These are phyloP conservation scores for Wilhelminamyces savonicus DNA, from an alignment of 805 yeast species.

Conservation along the genomic window DNA sequence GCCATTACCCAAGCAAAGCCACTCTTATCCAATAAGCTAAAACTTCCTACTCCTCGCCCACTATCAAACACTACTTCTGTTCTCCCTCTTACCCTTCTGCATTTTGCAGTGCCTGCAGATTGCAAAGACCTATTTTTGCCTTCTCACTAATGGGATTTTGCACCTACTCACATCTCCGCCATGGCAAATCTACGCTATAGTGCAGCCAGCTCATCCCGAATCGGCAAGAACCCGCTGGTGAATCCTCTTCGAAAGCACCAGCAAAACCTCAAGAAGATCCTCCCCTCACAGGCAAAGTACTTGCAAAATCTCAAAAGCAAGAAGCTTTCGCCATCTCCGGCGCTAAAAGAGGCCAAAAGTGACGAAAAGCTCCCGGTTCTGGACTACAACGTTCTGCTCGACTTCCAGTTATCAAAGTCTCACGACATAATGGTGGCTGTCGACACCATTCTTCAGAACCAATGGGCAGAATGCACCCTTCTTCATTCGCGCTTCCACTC, in stretches of 20 bases:
- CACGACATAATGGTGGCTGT: conserved; percentile 27
- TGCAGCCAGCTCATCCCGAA: conserved; percentile 35
- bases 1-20: no score
- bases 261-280: conserved; percentile 17
- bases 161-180: background rate
- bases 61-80: no score
- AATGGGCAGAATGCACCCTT: conserved; percentile 31
- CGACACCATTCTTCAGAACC: conserved; percentile 25
- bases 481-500: conserved; percentile 19
- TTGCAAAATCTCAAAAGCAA: conserved; percentile 8
- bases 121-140: background rate
- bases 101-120: conserved; percentile 2
- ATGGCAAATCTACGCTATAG: conserved; percentile 22
- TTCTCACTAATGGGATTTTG: background rate
- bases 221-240: conserved; percentile 13
- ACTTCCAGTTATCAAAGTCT: conserved; percentile 26
- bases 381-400: conserved; percentile 35
- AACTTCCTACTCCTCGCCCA: no score
- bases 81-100: no score
- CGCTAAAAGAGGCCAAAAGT: background rate
- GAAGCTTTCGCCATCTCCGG: conserved; percentile 1
- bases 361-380: conserved; percentile 11
- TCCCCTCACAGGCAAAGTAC: conserved; percentile 21
- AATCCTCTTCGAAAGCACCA: conserved; percentile 20
- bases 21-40: no score